phyloP scores from a whole-genome alignment of 2,329 filamentous ascomycete species.

The Xylogone sp. region DNA sequence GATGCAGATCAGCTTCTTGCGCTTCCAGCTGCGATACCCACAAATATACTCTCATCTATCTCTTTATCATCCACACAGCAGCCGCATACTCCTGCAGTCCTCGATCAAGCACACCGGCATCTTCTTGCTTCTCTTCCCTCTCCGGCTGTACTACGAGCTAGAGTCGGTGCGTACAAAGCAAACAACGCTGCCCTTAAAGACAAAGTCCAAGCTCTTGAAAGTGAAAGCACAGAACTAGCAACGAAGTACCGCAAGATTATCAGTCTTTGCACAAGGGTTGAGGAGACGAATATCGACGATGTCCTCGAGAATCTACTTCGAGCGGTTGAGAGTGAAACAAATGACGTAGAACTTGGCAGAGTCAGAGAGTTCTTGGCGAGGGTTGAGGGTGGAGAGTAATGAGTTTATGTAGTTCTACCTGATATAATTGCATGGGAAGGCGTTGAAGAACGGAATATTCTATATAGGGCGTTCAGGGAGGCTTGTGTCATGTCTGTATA shows the following conservation, averaged over 20 bases:
- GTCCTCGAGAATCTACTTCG: slow-evolving; percentile 75
- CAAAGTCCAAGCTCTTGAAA: slow-evolving; percentile 68
- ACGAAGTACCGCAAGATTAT: slow-evolving; percentile 87
- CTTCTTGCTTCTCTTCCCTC: slow-evolving; percentile 48
- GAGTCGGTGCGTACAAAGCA: slow-evolving; percentile 64
- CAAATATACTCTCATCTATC: slow-evolving; percentile 23
- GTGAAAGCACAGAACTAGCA: slow-evolving; percentile 79
- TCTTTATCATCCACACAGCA: slow-evolving; percentile 25
- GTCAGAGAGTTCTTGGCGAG: slow-evolving; percentile 77
- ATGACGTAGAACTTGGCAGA: slow-evolving; percentile 70
- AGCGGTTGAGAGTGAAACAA: slow-evolving; percentile 83
- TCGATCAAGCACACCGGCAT: slow-evolving; percentile 36
- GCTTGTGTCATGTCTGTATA: too few relatives aligned
- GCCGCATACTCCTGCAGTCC: slow-evolving; percentile 36
- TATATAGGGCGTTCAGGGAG: not conserved
- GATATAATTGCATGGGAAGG: not conserved
- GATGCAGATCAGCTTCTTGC: slow-evolving; percentile 29
- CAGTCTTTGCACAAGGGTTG: slow-evolving; percentile 76
- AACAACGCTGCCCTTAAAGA: slow-evolving; percentile 66
- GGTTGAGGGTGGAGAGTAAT: slow-evolving; percentile 51
- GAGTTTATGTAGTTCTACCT: not conserved
- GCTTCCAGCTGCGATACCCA: slow-evolving; percentile 15
- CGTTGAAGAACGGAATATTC: not conserved
- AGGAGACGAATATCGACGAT: slow-evolving; percentile 67
- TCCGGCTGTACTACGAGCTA: slow-evolving; percentile 58